A percentile compares a stretch with the other conserved stretches of the same genome.
These are phyloP conservation scores for Crithidia brevicula DNA, from an alignment of 208 protist species.

Conservation along the genomic window DNA sequence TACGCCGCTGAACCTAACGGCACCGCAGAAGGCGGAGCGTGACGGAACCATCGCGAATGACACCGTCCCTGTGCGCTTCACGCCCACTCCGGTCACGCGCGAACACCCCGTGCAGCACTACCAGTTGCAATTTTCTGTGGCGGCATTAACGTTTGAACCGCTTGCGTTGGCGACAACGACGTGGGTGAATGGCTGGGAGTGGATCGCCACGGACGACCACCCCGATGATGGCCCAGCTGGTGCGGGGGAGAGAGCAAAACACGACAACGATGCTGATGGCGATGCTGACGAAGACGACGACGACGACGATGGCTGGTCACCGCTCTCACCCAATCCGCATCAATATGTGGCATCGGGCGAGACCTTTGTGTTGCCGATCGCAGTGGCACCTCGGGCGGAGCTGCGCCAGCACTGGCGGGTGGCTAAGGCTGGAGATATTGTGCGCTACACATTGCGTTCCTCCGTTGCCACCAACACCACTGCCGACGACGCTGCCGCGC, in stretches of 20 bases:
- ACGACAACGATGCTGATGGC: background rate
- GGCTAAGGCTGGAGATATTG: background rate
- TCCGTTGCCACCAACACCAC: background rate
- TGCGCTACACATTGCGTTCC: conserved; percentile 4
- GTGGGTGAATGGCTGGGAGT: conserved; percentile 1
- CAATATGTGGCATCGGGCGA: too few species aligned
- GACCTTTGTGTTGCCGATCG: background rate
- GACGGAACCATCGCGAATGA: background rate
- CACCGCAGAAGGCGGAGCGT: background rate
- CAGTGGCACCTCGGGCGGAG: background rate
- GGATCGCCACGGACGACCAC: background rate
- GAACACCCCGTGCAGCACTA: conserved; percentile 5
- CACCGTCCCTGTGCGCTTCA: conserved; percentile 4
- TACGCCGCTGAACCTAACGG: background rate
- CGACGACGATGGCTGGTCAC: background rate
- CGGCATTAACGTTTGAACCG: conserved; percentile 1
- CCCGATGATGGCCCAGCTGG: background rate
- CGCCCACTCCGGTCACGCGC: background rate
- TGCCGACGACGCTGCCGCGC: background rate
- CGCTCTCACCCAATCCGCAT: too few species aligned
- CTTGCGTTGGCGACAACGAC: background rate
- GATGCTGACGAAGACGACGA: background rate
- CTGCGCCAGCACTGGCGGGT: background rate
- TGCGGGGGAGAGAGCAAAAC: background rate
- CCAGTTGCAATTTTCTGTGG: background rate